Conservation (phyloP, 1,284 basidiomycete species). For the Gymnopus androsaceus region DNA sequence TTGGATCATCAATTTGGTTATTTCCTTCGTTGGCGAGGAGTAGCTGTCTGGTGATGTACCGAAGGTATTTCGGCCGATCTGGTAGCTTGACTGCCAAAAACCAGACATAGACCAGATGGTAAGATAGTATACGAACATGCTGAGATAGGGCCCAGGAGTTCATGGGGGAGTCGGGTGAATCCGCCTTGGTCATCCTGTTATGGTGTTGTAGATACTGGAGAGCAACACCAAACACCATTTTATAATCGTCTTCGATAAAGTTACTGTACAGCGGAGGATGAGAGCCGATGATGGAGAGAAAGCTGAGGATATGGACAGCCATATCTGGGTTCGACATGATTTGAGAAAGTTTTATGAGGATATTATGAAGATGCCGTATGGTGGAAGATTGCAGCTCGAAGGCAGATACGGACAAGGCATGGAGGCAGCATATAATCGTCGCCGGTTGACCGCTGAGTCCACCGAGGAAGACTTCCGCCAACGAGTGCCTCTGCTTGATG, state of each 20-base stretch:
- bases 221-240: slow-evolving; percentile 93
- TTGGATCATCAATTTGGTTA: slow-evolving; percentile 80
- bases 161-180: slow-evolving; percentile 41
- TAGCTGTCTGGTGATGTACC: slow-evolving; percentile 87
- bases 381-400: slow-evolving; percentile 89
- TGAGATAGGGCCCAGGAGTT: slow-evolving; percentile 90
- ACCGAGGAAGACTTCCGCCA: slow-evolving; percentile 83
- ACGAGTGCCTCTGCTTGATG: slow-evolving; percentile 63
- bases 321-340: slow-evolving; percentile 95
- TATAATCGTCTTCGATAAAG: slow-evolving; percentile 92
- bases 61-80: slow-evolving; percentile 82
- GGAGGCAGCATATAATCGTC: slow-evolving; percentile 90
- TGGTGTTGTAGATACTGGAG: slow-evolving; percentile 94
- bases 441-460: slow-evolving; percentile 81
- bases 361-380: slow-evolving; percentile 74
- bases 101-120: slow-evolving; percentile 94
- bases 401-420: slow-evolving; percentile 86
- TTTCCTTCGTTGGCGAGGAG: slow-evolving; percentile 86
- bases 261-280: slow-evolving; percentile 81
- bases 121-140: slow-evolving; percentile 93
- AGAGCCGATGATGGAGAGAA: slow-evolving; percentile 88
- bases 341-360: slow-evolving; percentile 88
- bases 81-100: slow-evolving; percentile 89
- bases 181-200: slow-evolving; percentile 62
- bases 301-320: slow-evolving; percentile 94